A percentile compares a stretch with the other conserved stretches of the same genome.
Conservation (phyloP, 345 rosid genomes). For the Turritis glabra region DNA sequence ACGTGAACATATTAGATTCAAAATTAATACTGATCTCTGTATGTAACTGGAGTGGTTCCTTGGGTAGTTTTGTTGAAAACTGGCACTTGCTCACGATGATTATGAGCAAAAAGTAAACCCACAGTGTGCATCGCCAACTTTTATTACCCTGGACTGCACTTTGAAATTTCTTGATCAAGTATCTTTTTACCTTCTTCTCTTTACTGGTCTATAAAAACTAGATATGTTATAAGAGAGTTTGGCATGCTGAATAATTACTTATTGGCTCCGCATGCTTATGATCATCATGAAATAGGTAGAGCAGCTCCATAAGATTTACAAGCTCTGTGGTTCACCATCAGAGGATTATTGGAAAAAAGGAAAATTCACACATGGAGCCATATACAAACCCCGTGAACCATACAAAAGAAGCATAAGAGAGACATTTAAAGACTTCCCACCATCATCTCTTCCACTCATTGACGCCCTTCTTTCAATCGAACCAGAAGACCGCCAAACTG, state of each 20-base stretch:
- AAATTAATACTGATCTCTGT: background rate
- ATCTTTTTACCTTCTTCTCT: background rate
- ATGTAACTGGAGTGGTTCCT: background rate
- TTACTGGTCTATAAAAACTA: background rate
- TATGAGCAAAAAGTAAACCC: background rate
- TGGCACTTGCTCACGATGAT: background rate
- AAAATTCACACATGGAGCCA: constrained; percentile 94
- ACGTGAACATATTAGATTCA: background rate
- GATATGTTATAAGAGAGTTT: background rate
- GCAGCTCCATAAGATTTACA: constrained; percentile 95
- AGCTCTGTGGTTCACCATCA: constrained; percentile 96
- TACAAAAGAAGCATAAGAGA: constrained; percentile 80
- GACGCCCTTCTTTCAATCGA: constrained; percentile 93
- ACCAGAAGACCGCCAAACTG: constrained; percentile 87
- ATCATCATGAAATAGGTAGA: constrained; percentile 59
- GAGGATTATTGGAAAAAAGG: constrained; percentile 97
- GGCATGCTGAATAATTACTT: background rate
- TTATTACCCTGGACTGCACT: background rate
- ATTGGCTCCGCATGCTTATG: background rate
- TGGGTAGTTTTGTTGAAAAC: background rate
- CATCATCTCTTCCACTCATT: constrained; percentile 77
- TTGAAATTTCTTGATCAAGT: background rate
- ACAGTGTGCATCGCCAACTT: background rate
- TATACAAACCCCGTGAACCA: constrained; percentile 91
- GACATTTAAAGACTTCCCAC: constrained; percentile 85